A percentile compares a stretch with the other conserved stretches of the same genome.
These are phyloP conservation scores for Vigna radiata DNA, from an alignment of 306 rosid species.

Conservation along the genomic window DNA sequence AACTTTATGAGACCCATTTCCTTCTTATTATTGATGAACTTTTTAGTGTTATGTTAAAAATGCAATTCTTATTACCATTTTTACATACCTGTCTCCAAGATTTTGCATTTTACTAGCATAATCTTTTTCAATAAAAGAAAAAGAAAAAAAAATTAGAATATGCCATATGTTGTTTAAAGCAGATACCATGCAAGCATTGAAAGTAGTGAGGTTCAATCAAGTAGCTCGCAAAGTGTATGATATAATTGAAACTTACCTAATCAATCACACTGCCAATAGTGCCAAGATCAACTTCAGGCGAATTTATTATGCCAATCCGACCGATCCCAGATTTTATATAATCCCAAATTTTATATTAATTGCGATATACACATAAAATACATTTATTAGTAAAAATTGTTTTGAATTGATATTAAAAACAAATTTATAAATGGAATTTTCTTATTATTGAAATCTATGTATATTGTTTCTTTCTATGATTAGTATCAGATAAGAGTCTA, in stretches of 20 bases:
- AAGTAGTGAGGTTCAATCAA: conserved; percentile 43
- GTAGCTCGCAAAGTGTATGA: not conserved
- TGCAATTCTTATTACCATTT: conserved; percentile 21
- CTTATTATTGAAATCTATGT: too few relatives aligned
- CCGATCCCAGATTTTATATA: not conserved
- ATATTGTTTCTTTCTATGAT: too few relatives aligned
- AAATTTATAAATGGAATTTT: too few relatives aligned
- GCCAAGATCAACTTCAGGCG: not conserved
- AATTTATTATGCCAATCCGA: not conserved
- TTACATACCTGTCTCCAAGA: not conserved
- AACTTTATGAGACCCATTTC: not conserved
- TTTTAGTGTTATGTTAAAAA: not conserved
- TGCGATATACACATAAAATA: too few relatives aligned
- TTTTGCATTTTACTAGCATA: not conserved
- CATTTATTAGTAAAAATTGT: too few relatives aligned
- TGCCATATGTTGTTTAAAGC: conserved; percentile 42
- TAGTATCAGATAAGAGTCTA: too few relatives aligned
- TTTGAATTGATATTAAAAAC: too few relatives aligned
- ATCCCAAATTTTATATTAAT: too few relatives aligned
- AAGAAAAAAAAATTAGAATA: conserved; percentile 3
- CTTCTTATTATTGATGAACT: not conserved
- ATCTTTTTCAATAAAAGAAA: not conserved
- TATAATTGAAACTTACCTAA: conserved; percentile 34
- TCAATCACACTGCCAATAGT: conserved; percentile 23
- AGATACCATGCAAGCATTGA: conserved; percentile 34